Conservation (phyloP, 2,329 filamentous ascomycete genomes). For the Xylariaceae sp. region DNA sequence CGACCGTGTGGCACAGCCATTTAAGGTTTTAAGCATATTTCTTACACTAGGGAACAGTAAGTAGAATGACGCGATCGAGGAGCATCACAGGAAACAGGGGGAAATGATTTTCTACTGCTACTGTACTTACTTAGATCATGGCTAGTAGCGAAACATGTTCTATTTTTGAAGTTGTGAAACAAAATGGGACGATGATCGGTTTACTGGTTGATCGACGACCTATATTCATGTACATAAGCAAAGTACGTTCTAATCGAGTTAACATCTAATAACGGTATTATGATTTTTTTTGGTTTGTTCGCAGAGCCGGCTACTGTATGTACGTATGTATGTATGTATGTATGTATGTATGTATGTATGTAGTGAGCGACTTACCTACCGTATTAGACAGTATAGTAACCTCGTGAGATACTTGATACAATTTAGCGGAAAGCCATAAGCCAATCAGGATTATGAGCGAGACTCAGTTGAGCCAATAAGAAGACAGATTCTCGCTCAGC, state of each 20-base stretch:
- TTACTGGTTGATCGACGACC: conserved; percentile 7
- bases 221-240: conserved; percentile 16
- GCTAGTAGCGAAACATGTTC: conserved; percentile 3
- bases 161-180: conserved; percentile 24
- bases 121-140: neutral
- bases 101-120: conserved; percentile 5
- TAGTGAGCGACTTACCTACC: too few species aligned
- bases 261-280: too few species aligned
- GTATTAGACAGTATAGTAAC: conserved; percentile 2
- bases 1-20: conserved; percentile 20
- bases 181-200: neutral
- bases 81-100: neutral
- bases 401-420: neutral
- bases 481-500: neutral
- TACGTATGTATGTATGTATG: too few species aligned
- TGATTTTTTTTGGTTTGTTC: too few species aligned
- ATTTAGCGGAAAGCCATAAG: neutral
- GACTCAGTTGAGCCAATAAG: conserved; percentile 8
- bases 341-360: too few species aligned
- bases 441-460: conserved; percentile 3
- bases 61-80: conserved; percentile 22
- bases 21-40: conserved; percentile 33
- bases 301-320: too few species aligned
- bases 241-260: too few species aligned
- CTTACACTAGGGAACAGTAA: conserved; percentile 17